A percentile compares a stretch with the other conserved stretches of the same genome.
phyloP scores from a whole-genome alignment of 306 rosid genomes.

The Prunus salicina region DNA sequence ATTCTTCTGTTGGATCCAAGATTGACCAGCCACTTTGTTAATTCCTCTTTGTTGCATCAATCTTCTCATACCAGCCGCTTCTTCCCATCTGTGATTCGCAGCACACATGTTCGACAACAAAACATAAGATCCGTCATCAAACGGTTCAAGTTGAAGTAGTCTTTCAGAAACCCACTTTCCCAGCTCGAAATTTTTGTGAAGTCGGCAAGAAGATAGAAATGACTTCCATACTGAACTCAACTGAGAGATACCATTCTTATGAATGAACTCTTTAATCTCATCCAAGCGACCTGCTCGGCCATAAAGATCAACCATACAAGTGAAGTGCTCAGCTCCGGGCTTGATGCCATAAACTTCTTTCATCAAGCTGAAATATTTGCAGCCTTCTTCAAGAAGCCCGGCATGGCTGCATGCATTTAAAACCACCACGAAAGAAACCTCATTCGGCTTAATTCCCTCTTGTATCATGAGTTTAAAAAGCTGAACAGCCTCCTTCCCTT shows the following conservation, averaged over 20 bases:
- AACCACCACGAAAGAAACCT: conserved; percentile 71
- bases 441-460: conserved; percentile 64
- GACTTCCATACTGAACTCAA: conserved; percentile 69
- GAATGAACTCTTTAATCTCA: conserved; percentile 62
- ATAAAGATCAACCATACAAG: conserved; percentile 89
- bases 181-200: conserved; percentile 63
- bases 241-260: conserved; percentile 52
- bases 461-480: conserved; percentile 64
- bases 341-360: conserved; percentile 52
- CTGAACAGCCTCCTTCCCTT: conserved; percentile 54
- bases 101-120: conserved; percentile 70
- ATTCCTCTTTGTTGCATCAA: conserved; percentile 72
- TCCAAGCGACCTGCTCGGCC: conserved; percentile 77
- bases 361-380: conserved; percentile 68
- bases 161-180: conserved; percentile 68
- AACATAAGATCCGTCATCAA: conserved; percentile 63
- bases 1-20: conserved; percentile 78
- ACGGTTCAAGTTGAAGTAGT: conserved; percentile 57
- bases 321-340: conserved; percentile 67
- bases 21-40: conserved; percentile 70
- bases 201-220: conserved; percentile 66
- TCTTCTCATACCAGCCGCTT: conserved; percentile 60
- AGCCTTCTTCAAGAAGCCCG: conserved; percentile 76
- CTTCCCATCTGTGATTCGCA: conserved; percentile 57
- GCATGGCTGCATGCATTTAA: conserved; percentile 86